Evolutionary conservation across 805 yeast genomes (phyloP).

Genomic region (Ogataea corticis): DNA sequence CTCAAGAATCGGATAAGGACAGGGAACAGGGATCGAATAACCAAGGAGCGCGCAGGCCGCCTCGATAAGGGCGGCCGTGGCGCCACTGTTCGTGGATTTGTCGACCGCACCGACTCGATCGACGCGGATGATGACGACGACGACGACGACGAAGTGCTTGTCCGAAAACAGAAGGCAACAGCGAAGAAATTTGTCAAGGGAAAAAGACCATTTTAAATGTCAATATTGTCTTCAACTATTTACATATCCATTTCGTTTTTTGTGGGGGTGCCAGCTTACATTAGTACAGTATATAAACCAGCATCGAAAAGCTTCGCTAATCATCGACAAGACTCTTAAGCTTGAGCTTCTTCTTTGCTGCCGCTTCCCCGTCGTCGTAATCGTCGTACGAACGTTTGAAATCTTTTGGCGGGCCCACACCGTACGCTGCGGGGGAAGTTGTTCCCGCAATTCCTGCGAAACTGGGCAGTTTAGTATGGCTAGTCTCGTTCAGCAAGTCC

Average conservation of each 20-base stretch:
- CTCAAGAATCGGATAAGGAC: slow-evolving; percentile 31
- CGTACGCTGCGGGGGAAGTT: slow-evolving; percentile 6
- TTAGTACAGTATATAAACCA: background rate
- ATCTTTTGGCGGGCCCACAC: slow-evolving; percentile 5
- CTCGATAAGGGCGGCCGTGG: too few species aligned
- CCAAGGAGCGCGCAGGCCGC: too few species aligned
- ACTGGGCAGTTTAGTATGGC: slow-evolving; percentile 10
- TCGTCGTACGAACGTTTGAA: slow-evolving; percentile 9
- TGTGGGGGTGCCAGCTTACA: too few species aligned
- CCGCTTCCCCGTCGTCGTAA: slow-evolving; percentile 2
- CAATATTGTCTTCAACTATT: too few species aligned
- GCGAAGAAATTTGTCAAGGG: slow-evolving; percentile 5
- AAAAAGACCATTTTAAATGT: slow-evolving; percentile 30
- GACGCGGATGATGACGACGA: slow-evolving; percentile 6
- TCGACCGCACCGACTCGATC: too few species aligned
- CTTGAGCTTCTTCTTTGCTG: slow-evolving; percentile 12
- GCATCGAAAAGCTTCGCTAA: background rate
- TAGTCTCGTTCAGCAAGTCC: slow-evolving; percentile 26
- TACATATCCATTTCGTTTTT: too few species aligned
- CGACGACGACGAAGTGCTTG: slow-evolving; percentile 27
- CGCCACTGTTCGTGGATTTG: too few species aligned
- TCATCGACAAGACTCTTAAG: slow-evolving; percentile 15
- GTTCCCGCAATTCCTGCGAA: slow-evolving; percentile 8
- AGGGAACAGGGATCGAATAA: slow-evolving; percentile 19
- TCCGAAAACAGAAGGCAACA: slow-evolving; percentile 13